These are phyloP conservation scores for Hypoxylon sp. DNA, from an alignment of 2,329 filamentous ascomycete species.

Conservation along the genomic window DNA sequence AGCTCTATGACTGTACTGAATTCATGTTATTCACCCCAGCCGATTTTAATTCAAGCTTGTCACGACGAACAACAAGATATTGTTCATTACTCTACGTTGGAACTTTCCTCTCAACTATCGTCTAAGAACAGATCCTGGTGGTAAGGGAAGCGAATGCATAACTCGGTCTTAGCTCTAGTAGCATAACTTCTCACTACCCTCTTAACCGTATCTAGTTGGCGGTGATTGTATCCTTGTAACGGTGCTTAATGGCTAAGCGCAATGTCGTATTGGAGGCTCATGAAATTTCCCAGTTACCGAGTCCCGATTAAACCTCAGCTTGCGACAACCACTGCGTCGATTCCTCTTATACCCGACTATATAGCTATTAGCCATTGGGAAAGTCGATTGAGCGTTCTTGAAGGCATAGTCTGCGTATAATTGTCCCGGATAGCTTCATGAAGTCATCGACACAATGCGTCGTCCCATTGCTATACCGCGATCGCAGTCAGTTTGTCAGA, in stretches of 20 bases:
- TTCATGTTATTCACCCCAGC: not conserved
- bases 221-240: not conserved
- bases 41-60: too few species aligned
- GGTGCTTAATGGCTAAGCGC: conserved; percentile 3
- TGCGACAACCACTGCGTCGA: conserved; percentile 7
- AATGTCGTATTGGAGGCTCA: conserved; percentile 23
- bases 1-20: too few species aligned
- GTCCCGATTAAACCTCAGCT: conserved; percentile 29
- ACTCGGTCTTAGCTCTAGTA: not conserved
- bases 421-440: not conserved
- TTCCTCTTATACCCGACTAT: not conserved
- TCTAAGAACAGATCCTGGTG: not conserved
- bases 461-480: conserved; percentile 42
- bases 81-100: not conserved
- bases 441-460: conserved; percentile 42
- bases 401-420: not conserved
- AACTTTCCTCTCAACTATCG: not conserved
- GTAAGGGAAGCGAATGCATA: not conserved
- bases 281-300: conserved; percentile 18
- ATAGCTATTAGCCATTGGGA: not conserved
- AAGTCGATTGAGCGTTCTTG: not conserved
- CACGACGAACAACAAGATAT: too few species aligned
- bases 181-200: not conserved
- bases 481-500: conserved; percentile 46
- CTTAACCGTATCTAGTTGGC: not conserved